Conservation (phyloP, 2,329 filamentous ascomycete genomes). For the Aspergillus sp. region DNA sequence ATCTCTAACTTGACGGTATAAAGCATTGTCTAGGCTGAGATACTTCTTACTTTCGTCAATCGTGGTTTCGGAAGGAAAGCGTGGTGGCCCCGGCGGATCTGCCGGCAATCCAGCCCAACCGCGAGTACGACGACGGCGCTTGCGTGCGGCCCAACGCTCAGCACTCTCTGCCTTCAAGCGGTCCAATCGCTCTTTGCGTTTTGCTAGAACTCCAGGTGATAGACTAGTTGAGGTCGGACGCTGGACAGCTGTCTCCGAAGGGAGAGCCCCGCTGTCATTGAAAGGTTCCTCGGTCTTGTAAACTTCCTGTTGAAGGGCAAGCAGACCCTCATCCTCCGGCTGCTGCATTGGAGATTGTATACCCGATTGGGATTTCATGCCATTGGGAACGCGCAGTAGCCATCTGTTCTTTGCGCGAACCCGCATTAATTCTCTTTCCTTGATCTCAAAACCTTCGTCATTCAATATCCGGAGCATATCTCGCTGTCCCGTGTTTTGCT, state of each 20-base stretch:
- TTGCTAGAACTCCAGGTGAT: conserved; percentile 43
- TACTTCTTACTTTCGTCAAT: conserved; percentile 68
- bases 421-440: conserved; percentile 60
- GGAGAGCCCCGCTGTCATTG: conserved; percentile 20
- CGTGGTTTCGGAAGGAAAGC: conserved; percentile 75
- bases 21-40: conserved; percentile 53
- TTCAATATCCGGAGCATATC: conserved; percentile 66
- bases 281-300: conserved; percentile 25
- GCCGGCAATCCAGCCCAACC: conserved; percentile 61
- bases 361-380: conserved; percentile 42
- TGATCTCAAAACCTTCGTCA: conserved; percentile 65
- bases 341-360: conserved; percentile 17
- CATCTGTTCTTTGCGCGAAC: conserved; percentile 62
- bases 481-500: conserved; percentile 60
- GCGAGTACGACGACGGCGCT: conserved; percentile 59
- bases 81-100: conserved; percentile 59
- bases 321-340: conserved; percentile 29
- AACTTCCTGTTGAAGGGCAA: conserved; percentile 33
- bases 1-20: conserved; percentile 58
- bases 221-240: conserved; percentile 24
- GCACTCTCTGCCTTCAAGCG: conserved; percentile 52
- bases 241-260: conserved; percentile 13
- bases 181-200: conserved; percentile 47
- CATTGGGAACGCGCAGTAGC: conserved; percentile 55
- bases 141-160: conserved; percentile 55